These are phyloP conservation scores for Apiotrichum gracile DNA, from an alignment of 1,284 basidiomycete genomes.

Conservation along the genomic window DNA sequence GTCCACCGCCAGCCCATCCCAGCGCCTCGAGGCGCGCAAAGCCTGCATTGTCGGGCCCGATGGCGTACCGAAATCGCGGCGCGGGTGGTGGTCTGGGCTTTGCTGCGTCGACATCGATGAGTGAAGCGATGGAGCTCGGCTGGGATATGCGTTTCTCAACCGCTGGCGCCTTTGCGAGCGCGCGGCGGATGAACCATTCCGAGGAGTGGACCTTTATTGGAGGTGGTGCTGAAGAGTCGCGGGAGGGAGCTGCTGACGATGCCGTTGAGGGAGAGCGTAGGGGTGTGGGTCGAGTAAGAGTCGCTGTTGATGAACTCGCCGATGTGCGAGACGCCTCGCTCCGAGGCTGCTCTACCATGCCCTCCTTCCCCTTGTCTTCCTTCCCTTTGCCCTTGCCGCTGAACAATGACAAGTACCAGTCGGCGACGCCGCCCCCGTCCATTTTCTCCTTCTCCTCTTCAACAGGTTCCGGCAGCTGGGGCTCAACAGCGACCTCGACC, in stretches of 20 bases:
- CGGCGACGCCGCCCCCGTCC: slow-evolving; percentile 24
- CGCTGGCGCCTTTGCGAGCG: slow-evolving; percentile 18
- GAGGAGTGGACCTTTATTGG: slow-evolving; percentile 25
- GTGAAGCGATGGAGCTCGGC: slow-evolving; percentile 23
- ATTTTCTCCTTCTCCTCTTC: not conserved
- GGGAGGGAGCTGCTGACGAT: not conserved
- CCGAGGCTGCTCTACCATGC: too few relatives aligned
- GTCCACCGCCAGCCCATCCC: slow-evolving; percentile 41
- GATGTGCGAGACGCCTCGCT: not conserved
- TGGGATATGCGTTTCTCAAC: slow-evolving; percentile 1
- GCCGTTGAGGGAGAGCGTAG: not conserved
- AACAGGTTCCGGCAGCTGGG: not conserved
- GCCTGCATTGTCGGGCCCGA: slow-evolving; percentile 42
- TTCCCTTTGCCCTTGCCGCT: not conserved
- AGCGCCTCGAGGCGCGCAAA: slow-evolving; percentile 32
- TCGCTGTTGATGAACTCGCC: not conserved
- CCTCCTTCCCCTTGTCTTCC: not conserved
- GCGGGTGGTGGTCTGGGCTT: slow-evolving; percentile 2
- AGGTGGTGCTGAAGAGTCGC: not conserved
- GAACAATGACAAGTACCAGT: slow-evolving; percentile 35
- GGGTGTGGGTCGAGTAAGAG: too few relatives aligned
- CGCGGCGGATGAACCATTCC: slow-evolving; percentile 46
- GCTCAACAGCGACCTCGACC: slow-evolving; percentile 12
- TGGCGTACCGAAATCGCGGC: slow-evolving; percentile 23
- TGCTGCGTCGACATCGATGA: slow-evolving; percentile 23